Base-by-base conservation (phyloP, 495 filamentous ascomycete species). In the Xylaria nigripes region DNA sequence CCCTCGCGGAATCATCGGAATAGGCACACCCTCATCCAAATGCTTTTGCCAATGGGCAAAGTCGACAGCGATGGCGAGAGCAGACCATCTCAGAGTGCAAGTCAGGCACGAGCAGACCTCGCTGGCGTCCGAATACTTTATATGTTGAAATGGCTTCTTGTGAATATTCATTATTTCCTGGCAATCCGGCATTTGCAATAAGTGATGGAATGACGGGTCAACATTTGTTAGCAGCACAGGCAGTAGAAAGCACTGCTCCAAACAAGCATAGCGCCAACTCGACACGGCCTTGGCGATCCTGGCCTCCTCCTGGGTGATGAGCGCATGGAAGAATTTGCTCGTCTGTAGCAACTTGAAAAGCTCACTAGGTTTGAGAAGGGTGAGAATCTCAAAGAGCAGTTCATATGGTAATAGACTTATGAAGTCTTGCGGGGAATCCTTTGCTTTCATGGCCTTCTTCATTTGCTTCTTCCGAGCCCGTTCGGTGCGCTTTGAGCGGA, bases 1-100 rank as follows among this genome's bases (percentile, higher is more conserved):
- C 6, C 77, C 80, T 3, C 77, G 64, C 0, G 69, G 62, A 6
- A 80, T 70, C 25, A 72, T 72, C 3, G 74, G 74, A 21, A 83
- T 76, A 0, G 77, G 78, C 32, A 74, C 67, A 1, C 78, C 70
- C 4, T 59, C 52, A 53, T 81, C 72, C 8, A 81, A 70, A 45
- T 78, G 48, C 18, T 56, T 16, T 55, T 81, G 80, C 75, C 76
- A 83, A 57, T 75, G 66, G 7, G 73, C 73, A 45, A 83, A 76
- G 51, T 83, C 78, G 29, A 81, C 69, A 13, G 69, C 66, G 10
- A 81, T 32, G 45, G 70, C 71, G 3, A 81, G 71, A 0, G 72
- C 69, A 50, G 75, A 76, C 80, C 79, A 83, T 16, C 72, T 68
- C 16, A 76, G 46, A 22, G 75, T 55, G 54, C 80, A 83, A 3